Evolutionary conservation across 2,329 filamentous ascomycete species (phyloP).

Genomic region (Nigrospora osmanthi): DNA sequence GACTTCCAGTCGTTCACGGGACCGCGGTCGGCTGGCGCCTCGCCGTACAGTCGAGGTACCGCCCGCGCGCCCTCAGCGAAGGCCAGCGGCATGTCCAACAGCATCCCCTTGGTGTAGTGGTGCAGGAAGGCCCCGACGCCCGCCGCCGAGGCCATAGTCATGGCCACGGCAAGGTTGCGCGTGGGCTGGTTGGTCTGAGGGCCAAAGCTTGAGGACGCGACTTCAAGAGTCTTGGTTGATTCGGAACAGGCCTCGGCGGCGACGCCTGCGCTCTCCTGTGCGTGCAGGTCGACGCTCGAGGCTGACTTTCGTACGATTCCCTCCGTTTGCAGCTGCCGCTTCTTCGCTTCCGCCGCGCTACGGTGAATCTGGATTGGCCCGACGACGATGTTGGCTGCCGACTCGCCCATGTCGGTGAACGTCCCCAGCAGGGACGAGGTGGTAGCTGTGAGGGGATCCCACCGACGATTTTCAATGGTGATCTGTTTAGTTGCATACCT

Average conservation of each 20-base stretch:
- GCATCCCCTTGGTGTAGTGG: neutral
- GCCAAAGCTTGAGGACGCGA: too few relatives aligned
- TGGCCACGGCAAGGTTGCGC: neutral
- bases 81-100: neutral
- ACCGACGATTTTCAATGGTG: slow-evolving; percentile 24
- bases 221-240: neutral
- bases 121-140: neutral
- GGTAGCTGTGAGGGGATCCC: slow-evolving; percentile 21
- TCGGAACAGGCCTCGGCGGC: too few relatives aligned
- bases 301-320: neutral
- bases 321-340: neutral
- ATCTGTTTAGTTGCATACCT: slow-evolving; percentile 31
- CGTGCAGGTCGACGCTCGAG: neutral
- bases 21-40: neutral
- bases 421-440: slow-evolving; percentile 9
- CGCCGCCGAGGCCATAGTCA: neutral
- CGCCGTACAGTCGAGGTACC: neutral
- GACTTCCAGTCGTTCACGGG: slow-evolving; percentile 1
- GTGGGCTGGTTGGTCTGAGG: too few relatives aligned
- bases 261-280: too few relatives aligned
- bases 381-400: neutral
- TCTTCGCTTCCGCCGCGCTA: neutral
- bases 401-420: neutral
- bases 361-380: slow-evolving; percentile 18
- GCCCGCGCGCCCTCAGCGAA: neutral